Evolutionary conservation across 306 rosid genomes (phyloP).

Genomic region (Fragaria nilgerrensis): DNA sequence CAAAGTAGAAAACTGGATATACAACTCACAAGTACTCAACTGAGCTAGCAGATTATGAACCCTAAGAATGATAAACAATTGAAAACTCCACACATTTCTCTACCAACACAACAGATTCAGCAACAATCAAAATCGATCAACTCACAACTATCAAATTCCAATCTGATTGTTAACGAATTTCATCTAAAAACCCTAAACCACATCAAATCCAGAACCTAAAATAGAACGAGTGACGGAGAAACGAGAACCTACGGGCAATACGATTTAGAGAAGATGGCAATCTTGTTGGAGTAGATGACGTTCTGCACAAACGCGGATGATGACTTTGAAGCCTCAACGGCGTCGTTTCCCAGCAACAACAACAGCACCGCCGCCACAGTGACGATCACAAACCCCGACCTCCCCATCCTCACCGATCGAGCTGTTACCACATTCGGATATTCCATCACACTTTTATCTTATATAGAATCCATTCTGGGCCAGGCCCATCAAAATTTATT

Average conservation of each 20-base stretch:
- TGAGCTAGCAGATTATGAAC: not conserved
- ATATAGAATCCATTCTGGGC: not conserved
- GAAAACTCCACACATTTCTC: not conserved
- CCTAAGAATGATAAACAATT: not conserved
- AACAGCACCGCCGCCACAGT: slow-evolving; percentile 22
- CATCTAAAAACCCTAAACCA: not conserved
- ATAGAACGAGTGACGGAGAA: not conserved
- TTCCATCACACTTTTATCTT: not conserved
- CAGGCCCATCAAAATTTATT: not conserved
- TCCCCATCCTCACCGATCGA: slow-evolving; percentile 21
- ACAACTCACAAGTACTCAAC: not conserved
- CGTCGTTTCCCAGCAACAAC: slow-evolving; percentile 14
- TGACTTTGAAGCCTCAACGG: slow-evolving; percentile 49
- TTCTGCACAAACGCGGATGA: slow-evolving; percentile 78
- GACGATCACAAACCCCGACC: slow-evolving; percentile 18
- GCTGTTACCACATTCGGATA: not conserved
- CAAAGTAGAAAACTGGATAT: not conserved
- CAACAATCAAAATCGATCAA: not conserved
- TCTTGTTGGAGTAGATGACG: slow-evolving; percentile 71
- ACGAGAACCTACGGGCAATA: slow-evolving; percentile 65
- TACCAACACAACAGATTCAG: not conserved
- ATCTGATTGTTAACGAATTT: not conserved
- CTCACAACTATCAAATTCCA: not conserved
- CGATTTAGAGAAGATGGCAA: slow-evolving; percentile 84
- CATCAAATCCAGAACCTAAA: not conserved